Base-by-base conservation (phyloP, 805 yeast genomes). In the Candida rishiriensis region DNA sequence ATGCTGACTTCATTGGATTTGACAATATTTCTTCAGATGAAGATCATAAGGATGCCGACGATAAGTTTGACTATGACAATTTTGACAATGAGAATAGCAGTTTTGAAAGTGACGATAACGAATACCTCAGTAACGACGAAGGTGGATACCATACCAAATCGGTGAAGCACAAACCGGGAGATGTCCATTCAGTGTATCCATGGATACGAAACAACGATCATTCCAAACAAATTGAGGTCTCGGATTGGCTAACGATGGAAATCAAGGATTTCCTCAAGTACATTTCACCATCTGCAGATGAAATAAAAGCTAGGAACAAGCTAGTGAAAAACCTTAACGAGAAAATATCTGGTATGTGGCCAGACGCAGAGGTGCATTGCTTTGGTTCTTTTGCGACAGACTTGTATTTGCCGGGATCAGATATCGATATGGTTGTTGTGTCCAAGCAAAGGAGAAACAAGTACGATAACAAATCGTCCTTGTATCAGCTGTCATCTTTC, bases 341-440 rank as follows among this genome's bases (percentile, higher is more conserved):
- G 7, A 72, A 78, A 41, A 70, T 78, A 1, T 64, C 69, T 6
- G 59, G 64, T 2, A 67, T 83, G 42, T 91, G 97, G 97, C 81
- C 81, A 1, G 85, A 79, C 49, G 81, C 91, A 13, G 85, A 83
- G 44, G 78, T 85, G 4, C 83, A 83, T 49, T 95, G 90, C 8
- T 91, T 93, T 69, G 99, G 99, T 0, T 90, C 97, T 0, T 86
- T 79, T 62, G 96, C 98, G 0, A 90, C 97, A 0, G 97, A 90
- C 59, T 68, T 91, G 48, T 91, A 89, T 59, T 70, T 91, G 14
- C 98, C 98, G 0, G 96, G 96, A 2, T 88, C 97, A 0, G 99
- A 91, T 71, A 88, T 91, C 29, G 99, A 91, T 64, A 83, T 93
- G 81, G 97, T 90, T 37, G 77, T 91, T 18, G 70, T 83, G 3